Evolutionary conservation across 1,284 basidiomycete genomes (phyloP), one percentile per base, ranked within the genome.

Genomic region (Flammula alnicola): DNA sequence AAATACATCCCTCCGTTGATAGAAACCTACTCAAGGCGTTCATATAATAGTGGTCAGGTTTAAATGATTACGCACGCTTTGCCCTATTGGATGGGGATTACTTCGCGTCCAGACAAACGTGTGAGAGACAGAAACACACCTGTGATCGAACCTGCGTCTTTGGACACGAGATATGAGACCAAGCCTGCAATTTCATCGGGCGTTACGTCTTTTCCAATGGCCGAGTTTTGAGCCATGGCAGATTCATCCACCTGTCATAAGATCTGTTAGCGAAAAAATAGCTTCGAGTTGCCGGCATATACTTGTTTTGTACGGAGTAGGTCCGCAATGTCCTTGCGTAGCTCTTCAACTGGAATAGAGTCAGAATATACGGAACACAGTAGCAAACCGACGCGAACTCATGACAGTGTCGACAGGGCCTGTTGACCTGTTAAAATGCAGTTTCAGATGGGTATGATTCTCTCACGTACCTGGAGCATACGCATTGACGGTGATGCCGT

Each of bases 381-480:
- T 16, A 20, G 26, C 39, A 27, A n/a, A 12, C 8, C 4, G 12
- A 10, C 32, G 46, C 47, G 5, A 3, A 54, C 52, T 19, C 47
- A 54, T 38, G 11, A 38, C 31, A 11, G 52, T 54, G 17, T 47
- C 26, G n/a, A 54, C 52, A 3, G 35, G 30, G 19, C 48, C 52
- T 49, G 27, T n/a, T n/a, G n/a, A n/a, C n/a, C n/a, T n/a, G n/a
- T n/a, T n/a, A n/a, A n/a, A n/a, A n/a, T n/a, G n/a, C n/a, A n/a
- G n/a, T n/a, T n/a, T n/a, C n/a, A n/a, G n/a, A n/a, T n/a, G n/a
- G n/a, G n/a, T n/a, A n/a, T n/a, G n/a, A n/a, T n/a, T n/a, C n/a
- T n/a, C n/a, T n/a, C n/a, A n/a, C n/a, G 65, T 60, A n/a, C 76
- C 75, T 0, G 79, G 77, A 3, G 78, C 75, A 49, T 81, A 81